phyloP scores from a whole-genome alignment of 225 moss, liverwort and hornwort species.

The Polytrichum formosum region DNA sequence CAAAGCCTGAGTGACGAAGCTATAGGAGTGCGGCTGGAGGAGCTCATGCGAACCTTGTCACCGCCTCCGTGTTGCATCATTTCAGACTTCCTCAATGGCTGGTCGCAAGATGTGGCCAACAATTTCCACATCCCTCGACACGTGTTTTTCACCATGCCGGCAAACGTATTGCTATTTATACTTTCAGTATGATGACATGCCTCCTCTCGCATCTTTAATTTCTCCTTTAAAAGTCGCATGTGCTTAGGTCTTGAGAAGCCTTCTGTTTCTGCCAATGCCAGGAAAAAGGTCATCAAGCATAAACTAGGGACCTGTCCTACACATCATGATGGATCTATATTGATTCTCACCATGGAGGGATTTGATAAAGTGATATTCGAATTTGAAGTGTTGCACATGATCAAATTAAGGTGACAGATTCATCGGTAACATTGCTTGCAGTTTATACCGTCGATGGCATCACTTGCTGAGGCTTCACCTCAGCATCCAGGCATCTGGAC shows the following conservation, averaged over 20 bases:
- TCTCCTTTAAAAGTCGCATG: too few relatives aligned
- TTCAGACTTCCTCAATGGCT: constrained; percentile 22
- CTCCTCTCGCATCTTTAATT: too few relatives aligned
- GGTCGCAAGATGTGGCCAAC: constrained; percentile 30
- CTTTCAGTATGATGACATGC: constrained; percentile 11
- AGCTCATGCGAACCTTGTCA: constrained; percentile 7
- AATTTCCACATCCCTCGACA: constrained; percentile 27
- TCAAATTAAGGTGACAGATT: too few relatives aligned
- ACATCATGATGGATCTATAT: too few relatives aligned
- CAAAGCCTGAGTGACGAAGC: constrained; percentile 12
- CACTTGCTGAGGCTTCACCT: constrained; percentile 17
- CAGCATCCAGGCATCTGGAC: constrained; percentile 32
- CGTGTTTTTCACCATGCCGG: constrained; percentile 16
- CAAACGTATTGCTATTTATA: constrained; percentile 19
- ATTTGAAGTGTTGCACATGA: too few relatives aligned
- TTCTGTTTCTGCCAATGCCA: too few relatives aligned
- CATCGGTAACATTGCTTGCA: background rate
- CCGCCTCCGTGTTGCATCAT: constrained; percentile 30
- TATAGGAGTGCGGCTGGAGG: constrained; percentile 13
- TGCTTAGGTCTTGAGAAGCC: too few relatives aligned
- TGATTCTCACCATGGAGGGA: too few relatives aligned
- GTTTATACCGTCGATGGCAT: constrained; percentile 17
- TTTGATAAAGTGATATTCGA: too few relatives aligned
- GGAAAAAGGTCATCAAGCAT: too few relatives aligned
- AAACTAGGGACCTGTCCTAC: too few relatives aligned